Percentiles rank a stretch among this genome's conserved stretches.
These are phyloP conservation scores for Cadophora gregata DNA, from an alignment of 2,329 filamentous ascomycete species.

Conservation along the genomic window DNA sequence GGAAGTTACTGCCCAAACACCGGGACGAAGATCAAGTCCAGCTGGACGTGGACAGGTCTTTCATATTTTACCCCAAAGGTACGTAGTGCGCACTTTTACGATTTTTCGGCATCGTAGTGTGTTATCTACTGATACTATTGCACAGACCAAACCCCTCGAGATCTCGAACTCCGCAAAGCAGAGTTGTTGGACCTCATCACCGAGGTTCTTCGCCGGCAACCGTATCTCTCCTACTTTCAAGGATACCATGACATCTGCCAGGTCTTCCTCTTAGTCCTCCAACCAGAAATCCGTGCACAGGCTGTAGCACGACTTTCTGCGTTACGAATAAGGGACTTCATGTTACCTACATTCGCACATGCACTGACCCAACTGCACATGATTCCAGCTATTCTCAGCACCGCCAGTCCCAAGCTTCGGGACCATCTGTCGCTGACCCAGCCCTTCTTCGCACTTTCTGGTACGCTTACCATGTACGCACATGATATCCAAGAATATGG, in stretches of 20 bases:
- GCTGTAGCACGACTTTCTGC: slow-evolving; percentile 83
- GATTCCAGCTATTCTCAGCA: slow-evolving; percentile 79
- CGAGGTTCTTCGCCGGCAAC: slow-evolving; percentile 78
- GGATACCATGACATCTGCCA: slow-evolving; percentile 99
- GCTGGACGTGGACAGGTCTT: slow-evolving; percentile 93
- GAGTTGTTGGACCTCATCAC: slow-evolving; percentile 83
- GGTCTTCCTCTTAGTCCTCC: slow-evolving; percentile 87
- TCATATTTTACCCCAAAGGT: slow-evolving; percentile 93
- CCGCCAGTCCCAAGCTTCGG: slow-evolving; percentile 74
- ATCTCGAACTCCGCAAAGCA: slow-evolving; percentile 73
- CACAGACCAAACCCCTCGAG: slow-evolving; percentile 70
- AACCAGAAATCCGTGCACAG: slow-evolving; percentile 61
- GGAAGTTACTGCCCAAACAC: slow-evolving; percentile 70
- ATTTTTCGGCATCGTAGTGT: slow-evolving; percentile 34
- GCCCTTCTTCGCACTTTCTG: slow-evolving; percentile 92
- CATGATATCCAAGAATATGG: slow-evolving; percentile 92
- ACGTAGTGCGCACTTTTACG: slow-evolving; percentile 43
- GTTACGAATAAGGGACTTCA: slow-evolving; percentile 93
- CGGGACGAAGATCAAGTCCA: slow-evolving; percentile 88
- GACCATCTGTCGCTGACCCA: slow-evolving; percentile 77
- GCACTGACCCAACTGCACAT: slow-evolving; percentile 86
- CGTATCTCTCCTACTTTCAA: slow-evolving; percentile 93
- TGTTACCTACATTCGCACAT: slow-evolving; percentile 86
- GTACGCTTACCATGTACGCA: slow-evolving; percentile 93
- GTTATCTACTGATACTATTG: slow-evolving; percentile 37